A percentile compares a stretch with the other conserved stretches of the same genome.
Evolutionary conservation across 176 grass and related monocot genomes (phyloP).

Genomic region (Pontederia crassipes): DNA sequence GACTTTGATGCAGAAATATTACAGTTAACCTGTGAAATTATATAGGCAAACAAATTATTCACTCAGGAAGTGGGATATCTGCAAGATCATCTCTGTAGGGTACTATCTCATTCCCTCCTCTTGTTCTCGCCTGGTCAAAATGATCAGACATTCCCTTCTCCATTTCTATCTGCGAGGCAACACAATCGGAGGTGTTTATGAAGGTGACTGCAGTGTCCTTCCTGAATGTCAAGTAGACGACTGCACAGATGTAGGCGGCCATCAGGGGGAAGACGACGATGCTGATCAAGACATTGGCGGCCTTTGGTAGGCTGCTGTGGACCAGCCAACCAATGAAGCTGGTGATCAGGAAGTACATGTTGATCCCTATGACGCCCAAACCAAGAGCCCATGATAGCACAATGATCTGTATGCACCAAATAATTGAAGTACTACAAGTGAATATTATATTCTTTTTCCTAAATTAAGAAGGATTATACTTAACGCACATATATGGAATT

Average conservation of each 20-base stretch:
- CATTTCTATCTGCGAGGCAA: conserved; percentile 14
- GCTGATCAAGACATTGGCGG: conserved; percentile 32
- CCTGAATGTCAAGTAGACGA: conserved; percentile 54
- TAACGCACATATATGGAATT: conserved; percentile 72
- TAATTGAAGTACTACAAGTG: neutral
- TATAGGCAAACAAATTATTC: neutral
- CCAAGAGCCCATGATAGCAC: conserved; percentile 57
- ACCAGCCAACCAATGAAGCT: conserved; percentile 47
- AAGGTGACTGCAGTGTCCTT: conserved; percentile 56
- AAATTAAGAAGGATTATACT: neutral
- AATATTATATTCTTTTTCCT: neutral
- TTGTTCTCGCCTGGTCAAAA: neutral
- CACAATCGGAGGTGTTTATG: conserved; percentile 17
- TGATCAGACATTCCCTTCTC: conserved; percentile 27
- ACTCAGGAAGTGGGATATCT: conserved; percentile 49
- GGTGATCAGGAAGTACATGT: conserved; percentile 79
- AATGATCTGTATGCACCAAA: conserved; percentile 32
- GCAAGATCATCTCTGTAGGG: conserved; percentile 60
- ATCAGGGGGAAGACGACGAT: conserved; percentile 49
- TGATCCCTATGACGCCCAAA: conserved; percentile 47
- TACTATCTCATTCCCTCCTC: conserved; percentile 15
- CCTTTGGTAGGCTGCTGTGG: conserved; percentile 44
- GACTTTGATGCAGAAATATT: no score
- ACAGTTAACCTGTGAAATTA: no score
- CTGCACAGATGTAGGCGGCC: conserved; percentile 35